phyloP scores from a whole-genome alignment of 202 grass and related monocot species.

The Eragrostis tef region DNA sequence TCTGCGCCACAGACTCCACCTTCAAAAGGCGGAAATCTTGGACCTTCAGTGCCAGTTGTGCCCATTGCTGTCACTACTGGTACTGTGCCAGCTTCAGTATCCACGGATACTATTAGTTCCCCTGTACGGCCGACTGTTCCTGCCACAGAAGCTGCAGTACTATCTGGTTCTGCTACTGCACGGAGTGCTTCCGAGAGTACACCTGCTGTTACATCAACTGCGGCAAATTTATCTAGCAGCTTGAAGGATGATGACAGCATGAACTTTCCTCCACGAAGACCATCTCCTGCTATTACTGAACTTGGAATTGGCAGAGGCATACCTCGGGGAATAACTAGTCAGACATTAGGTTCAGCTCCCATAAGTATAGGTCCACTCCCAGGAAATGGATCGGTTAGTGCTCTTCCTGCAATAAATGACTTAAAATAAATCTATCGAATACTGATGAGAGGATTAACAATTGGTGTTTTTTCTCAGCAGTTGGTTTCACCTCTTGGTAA shows the following conservation, averaged over 20 bases:
- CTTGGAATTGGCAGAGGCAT: slow-evolving; percentile 64
- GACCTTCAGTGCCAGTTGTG: slow-evolving; percentile 52
- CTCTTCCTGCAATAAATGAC: slow-evolving; percentile 63
- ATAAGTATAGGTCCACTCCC: slow-evolving; percentile 58
- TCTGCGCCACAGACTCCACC: slow-evolving; percentile 63
- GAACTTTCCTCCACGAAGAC: slow-evolving; percentile 64
- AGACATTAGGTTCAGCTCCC: slow-evolving; percentile 54
- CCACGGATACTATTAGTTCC: slow-evolving; percentile 53
- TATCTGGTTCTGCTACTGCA: slow-evolving; percentile 59
- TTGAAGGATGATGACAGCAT: slow-evolving; percentile 82
- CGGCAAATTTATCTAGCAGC: slow-evolving; percentile 56
- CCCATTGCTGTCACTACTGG: slow-evolving; percentile 51
- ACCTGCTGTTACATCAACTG: slow-evolving; percentile 56
- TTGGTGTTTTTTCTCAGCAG: slow-evolving; percentile 60
- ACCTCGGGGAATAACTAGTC: slow-evolving; percentile 62
- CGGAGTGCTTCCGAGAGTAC: slow-evolving; percentile 62
- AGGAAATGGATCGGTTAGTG: slow-evolving; percentile 66
- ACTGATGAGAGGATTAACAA: slow-evolving; percentile 63
- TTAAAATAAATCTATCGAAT: slow-evolving; percentile 67
- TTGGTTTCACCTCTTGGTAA: slow-evolving; percentile 76
- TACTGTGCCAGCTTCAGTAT: slow-evolving; percentile 43
- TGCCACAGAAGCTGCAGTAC: slow-evolving; percentile 52
- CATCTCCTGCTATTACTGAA: slow-evolving; percentile 74
- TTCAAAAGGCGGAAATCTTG: slow-evolving; percentile 66
- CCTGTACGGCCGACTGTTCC: slow-evolving; percentile 58